Evolutionary conservation across 345 rosid genomes (phyloP).

Genomic region (Firmiana major): DNA sequence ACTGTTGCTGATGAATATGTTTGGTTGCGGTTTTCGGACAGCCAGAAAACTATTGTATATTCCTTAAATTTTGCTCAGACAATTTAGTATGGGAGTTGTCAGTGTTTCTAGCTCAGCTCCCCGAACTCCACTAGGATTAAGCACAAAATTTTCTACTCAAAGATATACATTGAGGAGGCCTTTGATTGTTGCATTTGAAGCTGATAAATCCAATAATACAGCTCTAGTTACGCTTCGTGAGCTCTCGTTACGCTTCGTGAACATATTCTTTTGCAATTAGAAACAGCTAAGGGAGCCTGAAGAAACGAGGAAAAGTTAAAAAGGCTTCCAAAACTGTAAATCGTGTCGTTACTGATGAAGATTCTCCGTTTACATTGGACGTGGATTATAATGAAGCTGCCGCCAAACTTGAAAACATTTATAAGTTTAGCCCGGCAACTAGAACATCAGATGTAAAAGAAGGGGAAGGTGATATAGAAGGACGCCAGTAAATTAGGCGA

Average conservation of each 20-base stretch:
- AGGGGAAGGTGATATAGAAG: conserved; percentile 20
- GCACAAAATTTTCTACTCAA: conserved; percentile 36
- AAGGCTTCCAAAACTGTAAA: conserved; percentile 29
- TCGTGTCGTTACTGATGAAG: conserved; percentile 30
- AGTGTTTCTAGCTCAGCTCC: conserved; percentile 81
- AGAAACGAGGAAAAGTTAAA: conserved; percentile 40
- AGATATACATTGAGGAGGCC: conserved; percentile 44
- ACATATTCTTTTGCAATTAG: conserved; percentile 41
- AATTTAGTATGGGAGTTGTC: conserved; percentile 80
- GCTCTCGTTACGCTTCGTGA: conserved; percentile 47
- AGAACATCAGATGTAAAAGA: conserved; percentile 38
- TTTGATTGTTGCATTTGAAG: conserved; percentile 64
- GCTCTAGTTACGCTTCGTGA: conserved; percentile 47
- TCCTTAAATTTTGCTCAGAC: not conserved
- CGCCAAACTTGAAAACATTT: conserved; percentile 77
- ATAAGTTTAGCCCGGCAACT: conserved; percentile 62
- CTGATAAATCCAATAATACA: conserved; percentile 45
- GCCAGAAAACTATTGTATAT: conserved; percentile 6
- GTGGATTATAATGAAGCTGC: conserved; percentile 90
- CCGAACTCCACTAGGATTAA: conserved; percentile 56
- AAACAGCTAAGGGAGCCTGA: conserved; percentile 39
- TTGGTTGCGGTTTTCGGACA: conserved; percentile 26
- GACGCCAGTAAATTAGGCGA: conserved; percentile 33
- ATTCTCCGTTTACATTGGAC: conserved; percentile 37
- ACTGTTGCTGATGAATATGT: not conserved